Evolutionary conservation across 2,329 filamentous ascomycete genomes (phyloP).

Genomic region (Lachnellula cervina): DNA sequence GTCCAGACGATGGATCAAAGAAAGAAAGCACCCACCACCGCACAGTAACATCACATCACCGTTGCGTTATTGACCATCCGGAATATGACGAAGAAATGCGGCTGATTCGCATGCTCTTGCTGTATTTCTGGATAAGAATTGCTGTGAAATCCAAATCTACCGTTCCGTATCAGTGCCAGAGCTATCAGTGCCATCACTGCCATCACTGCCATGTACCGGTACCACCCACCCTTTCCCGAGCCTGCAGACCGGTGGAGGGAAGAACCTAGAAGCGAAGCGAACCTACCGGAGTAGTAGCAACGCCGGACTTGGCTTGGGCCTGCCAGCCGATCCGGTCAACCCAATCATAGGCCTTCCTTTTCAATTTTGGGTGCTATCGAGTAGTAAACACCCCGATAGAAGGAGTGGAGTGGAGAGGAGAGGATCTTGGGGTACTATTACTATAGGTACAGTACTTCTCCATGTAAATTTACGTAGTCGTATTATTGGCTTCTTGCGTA

Average conservation of each 20-base stretch:
- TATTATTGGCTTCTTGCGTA: too few relatives aligned
- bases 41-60: not conserved
- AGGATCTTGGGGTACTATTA: too few relatives aligned
- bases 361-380: not conserved
- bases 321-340: not conserved
- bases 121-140: not conserved
- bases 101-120: not conserved
- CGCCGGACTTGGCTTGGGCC: not conserved
- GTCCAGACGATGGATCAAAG: too few relatives aligned
- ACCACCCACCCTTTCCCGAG: not conserved
- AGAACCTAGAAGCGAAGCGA: not conserved
- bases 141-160: too few relatives aligned
- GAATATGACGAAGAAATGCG: not conserved
- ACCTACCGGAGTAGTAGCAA: not conserved
- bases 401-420: too few relatives aligned
- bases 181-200: too few relatives aligned
- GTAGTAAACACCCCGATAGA: not conserved
- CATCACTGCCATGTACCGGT: too few relatives aligned
- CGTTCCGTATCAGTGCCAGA: too few relatives aligned
- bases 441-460: too few relatives aligned
- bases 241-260: not conserved
- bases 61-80: not conserved
- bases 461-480: too few relatives aligned
- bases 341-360: not conserved
- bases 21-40: too few relatives aligned